phyloP scores from a whole-genome alignment of 2,329 filamentous ascomycete genomes.

The Aspergillus novofumigatus region DNA sequence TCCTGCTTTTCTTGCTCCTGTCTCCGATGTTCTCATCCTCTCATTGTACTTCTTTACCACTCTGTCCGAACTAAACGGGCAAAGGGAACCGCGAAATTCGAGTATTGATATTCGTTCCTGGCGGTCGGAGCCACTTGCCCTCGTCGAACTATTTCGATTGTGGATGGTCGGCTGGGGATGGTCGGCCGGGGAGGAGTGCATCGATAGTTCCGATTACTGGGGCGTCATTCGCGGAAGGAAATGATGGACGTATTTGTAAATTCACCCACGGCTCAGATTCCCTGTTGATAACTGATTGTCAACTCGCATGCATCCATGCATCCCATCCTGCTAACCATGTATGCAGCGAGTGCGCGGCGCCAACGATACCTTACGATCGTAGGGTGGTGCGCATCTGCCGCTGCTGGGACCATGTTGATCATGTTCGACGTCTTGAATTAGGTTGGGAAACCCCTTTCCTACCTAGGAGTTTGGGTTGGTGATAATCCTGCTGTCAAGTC shows the following conservation, averaged over 20 bases:
- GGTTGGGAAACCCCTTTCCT: too few relatives aligned
- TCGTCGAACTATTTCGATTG: slow-evolving; percentile 39
- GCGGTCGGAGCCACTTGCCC: slow-evolving; percentile 49
- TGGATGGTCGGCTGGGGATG: slow-evolving; percentile 47
- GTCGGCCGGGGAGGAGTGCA: slow-evolving; percentile 32
- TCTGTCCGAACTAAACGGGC: slow-evolving; percentile 22
- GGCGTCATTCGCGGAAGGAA: slow-evolving; percentile 37
- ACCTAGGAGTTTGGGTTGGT: slow-evolving; percentile 52
- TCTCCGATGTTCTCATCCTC: too few relatives aligned
- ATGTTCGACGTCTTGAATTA: slow-evolving; percentile 55
- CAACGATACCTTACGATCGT: slow-evolving; percentile 22
- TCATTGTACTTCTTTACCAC: slow-evolving; percentile 23
- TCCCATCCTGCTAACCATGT: slow-evolving; percentile 56
- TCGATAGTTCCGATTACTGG: slow-evolving; percentile 9
- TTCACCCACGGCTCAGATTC: too few relatives aligned
- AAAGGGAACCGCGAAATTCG: neutral
- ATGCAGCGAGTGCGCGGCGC: slow-evolving; percentile 62
- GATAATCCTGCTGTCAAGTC: slow-evolving; percentile 35
- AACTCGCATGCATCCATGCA: slow-evolving; percentile 44
- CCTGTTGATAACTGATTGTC: too few relatives aligned
- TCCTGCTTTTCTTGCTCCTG: too few relatives aligned
- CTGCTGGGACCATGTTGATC: slow-evolving; percentile 55
- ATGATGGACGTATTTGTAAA: too few relatives aligned
- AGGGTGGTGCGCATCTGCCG: slow-evolving; percentile 56
- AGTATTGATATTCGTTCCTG: slow-evolving; percentile 43